Conservation (phyloP, 2,329 filamentous ascomycete species). For the Xylariaceae sp. region DNA sequence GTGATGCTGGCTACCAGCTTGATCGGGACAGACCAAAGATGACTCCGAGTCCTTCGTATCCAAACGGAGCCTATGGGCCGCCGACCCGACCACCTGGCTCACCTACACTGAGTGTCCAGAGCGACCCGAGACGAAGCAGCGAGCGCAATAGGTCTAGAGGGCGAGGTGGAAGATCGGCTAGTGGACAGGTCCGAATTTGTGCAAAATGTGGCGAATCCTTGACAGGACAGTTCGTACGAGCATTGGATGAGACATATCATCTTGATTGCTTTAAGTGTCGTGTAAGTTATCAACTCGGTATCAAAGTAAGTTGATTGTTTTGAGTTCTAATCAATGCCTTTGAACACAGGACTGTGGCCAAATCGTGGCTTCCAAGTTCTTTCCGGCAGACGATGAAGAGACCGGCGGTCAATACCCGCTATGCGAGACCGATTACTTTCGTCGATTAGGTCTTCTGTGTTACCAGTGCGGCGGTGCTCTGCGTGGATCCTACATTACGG, state of each 20-base stretch:
- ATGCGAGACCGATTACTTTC: conserved; percentile 97
- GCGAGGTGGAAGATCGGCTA: conserved; percentile 57
- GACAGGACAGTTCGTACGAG: conserved; percentile 94
- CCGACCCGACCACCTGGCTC: conserved; percentile 40
- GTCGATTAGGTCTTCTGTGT: conserved; percentile 86
- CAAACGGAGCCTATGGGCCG: conserved; percentile 35
- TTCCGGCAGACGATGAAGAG: conserved; percentile 90
- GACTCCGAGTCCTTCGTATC: conserved; percentile 38
- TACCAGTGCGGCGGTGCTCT: conserved; percentile 90
- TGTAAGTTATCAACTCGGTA: conserved; percentile 58
- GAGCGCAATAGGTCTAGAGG: conserved; percentile 62
- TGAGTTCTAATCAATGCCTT: conserved; percentile 23
- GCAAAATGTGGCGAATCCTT: conserved; percentile 88
- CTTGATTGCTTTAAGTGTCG: conserved; percentile 97
- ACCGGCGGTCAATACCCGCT: conserved; percentile 87
- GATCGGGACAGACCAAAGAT: conserved; percentile 38
- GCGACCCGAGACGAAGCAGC: conserved; percentile 54
- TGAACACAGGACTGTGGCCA: conserved; percentile 82
- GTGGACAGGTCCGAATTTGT: conserved; percentile 67
- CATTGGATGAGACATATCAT: conserved; percentile 91
- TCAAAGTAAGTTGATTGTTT: neutral
- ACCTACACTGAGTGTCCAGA: conserved; percentile 42
- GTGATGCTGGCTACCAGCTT: conserved; percentile 36
- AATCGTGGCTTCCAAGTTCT: conserved; percentile 98
- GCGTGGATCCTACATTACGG: conserved; percentile 96